Conservation (phyloP, 2,329 filamentous ascomycete genomes). For the Metarhizium anisopliae region DNA sequence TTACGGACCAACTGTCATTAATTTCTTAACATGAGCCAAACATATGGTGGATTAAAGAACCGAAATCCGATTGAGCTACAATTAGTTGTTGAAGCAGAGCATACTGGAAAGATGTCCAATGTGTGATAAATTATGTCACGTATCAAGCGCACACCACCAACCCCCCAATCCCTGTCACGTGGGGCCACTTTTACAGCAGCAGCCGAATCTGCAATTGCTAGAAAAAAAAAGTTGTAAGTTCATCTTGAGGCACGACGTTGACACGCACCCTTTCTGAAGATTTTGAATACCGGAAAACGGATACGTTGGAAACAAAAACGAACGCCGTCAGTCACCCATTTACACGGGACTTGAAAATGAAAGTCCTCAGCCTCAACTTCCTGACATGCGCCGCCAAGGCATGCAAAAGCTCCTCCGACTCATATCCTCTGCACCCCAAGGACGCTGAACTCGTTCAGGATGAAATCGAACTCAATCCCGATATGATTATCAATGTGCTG, state of each 20-base stretch:
- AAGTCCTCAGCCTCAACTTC: slow-evolving; percentile 92
- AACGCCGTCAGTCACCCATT: no score
- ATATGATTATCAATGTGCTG: slow-evolving; percentile 76
- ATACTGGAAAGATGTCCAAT: not conserved
- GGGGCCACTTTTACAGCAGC: not conserved
- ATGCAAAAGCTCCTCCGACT: slow-evolving; percentile 72
- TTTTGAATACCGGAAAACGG: not conserved
- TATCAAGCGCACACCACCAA: not conserved
- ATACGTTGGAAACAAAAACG: not conserved
- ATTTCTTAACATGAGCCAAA: not conserved
- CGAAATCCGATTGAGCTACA: not conserved
- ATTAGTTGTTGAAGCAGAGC: not conserved
- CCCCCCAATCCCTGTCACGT: slow-evolving; percentile 6
- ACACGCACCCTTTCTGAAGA: not conserved
- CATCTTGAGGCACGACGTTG: not conserved
- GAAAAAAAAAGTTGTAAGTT: slow-evolving; percentile 22
- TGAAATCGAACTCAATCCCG: slow-evolving; percentile 70
- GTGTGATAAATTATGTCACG: not conserved
- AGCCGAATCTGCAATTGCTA: not conserved
- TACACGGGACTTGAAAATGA: slow-evolving; percentile 53
- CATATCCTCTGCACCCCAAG: slow-evolving; percentile 86
- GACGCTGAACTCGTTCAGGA: slow-evolving; percentile 88
- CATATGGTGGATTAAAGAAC: no score
- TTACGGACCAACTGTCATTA: not conserved
- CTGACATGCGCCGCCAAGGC: slow-evolving; percentile 91